Percentiles rank a stretch among this genome's conserved stretches.
These are phyloP conservation scores for Candida ulmi DNA, from an alignment of 805 yeast species.

Conservation along the genomic window DNA sequence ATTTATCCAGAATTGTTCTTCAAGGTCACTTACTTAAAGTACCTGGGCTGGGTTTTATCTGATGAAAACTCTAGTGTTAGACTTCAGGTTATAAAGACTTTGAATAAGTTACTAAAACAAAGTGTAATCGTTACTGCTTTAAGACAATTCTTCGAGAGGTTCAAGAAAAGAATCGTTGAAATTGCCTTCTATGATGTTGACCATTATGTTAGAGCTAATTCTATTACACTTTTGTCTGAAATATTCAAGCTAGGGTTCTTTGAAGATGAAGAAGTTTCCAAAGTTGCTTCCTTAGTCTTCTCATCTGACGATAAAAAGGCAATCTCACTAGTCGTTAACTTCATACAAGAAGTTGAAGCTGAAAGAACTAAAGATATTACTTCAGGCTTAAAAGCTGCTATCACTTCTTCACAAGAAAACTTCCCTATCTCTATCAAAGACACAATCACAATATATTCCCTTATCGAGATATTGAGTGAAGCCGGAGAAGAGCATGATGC, in stretches of 20 bases:
- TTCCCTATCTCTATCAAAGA: slow-evolving; percentile 24
- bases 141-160: slow-evolving; percentile 73
- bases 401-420: slow-evolving; percentile 21
- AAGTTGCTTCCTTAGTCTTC: slow-evolving; percentile 39
- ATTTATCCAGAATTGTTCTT: slow-evolving; percentile 64
- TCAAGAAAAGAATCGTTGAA: slow-evolving; percentile 57
- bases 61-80: slow-evolving; percentile 61
- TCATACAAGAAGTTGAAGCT: slow-evolving; percentile 39
- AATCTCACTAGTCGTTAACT: slow-evolving; percentile 46
- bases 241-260: slow-evolving; percentile 57
- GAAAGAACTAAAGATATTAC: slow-evolving; percentile 32
- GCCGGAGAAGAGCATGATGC: slow-evolving; percentile 15
- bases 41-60: slow-evolving; percentile 81
- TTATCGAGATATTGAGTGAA: slow-evolving; percentile 25
- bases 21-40: slow-evolving; percentile 64
- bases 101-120: slow-evolving; percentile 44
- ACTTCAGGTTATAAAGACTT: slow-evolving; percentile 52
- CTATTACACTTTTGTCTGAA: slow-evolving; percentile 49
- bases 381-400: slow-evolving; percentile 29
- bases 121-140: slow-evolving; percentile 52
- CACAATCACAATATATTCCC: slow-evolving; percentile 23
- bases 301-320: slow-evolving; percentile 23
- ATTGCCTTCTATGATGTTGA: slow-evolving; percentile 57
- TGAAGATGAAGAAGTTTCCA: slow-evolving; percentile 49
- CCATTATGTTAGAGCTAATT: slow-evolving; percentile 42